These are phyloP conservation scores for Vinca major DNA, from an alignment of 305 asterid genomes.

Conservation along the genomic window DNA sequence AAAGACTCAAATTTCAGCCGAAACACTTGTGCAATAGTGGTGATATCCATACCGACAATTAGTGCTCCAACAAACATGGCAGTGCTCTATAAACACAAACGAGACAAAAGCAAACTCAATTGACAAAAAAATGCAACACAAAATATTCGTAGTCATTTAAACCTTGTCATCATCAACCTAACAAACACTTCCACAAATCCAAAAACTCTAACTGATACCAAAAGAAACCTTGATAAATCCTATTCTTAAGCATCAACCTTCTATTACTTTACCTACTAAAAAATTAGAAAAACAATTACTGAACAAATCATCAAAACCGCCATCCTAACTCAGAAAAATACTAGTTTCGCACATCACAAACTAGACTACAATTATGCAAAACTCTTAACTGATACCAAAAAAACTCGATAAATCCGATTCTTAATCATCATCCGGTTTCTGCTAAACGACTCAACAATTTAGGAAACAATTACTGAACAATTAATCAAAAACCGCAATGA, in stretches of 20 bases:
- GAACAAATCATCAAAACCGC: not conserved
- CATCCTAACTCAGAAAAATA: no score
- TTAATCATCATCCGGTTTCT: no score
- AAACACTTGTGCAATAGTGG: not conserved
- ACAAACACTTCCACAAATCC: not conserved
- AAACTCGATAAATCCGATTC: no score
- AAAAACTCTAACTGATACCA: not conserved
- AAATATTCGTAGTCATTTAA: not conserved
- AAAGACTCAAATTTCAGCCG: not conserved
- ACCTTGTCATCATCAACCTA: not conserved
- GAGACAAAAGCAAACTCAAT: no score
- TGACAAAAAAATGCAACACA: not conserved
- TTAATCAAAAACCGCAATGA: no score
- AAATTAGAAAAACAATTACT: not conserved
- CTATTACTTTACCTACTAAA: not conserved
- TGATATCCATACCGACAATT: not conserved
- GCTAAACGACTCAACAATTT: no score
- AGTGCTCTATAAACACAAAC: not conserved
- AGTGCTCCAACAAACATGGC: not conserved
- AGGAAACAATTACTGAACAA: no score
- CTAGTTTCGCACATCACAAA: no score
- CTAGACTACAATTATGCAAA: no score
- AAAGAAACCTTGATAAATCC: not conserved
- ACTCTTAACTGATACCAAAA: no score
- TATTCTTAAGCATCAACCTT: not conserved